Conservation (phyloP, 2,329 filamentous ascomycete genomes). For the Cladophialophora bantiana region DNA sequence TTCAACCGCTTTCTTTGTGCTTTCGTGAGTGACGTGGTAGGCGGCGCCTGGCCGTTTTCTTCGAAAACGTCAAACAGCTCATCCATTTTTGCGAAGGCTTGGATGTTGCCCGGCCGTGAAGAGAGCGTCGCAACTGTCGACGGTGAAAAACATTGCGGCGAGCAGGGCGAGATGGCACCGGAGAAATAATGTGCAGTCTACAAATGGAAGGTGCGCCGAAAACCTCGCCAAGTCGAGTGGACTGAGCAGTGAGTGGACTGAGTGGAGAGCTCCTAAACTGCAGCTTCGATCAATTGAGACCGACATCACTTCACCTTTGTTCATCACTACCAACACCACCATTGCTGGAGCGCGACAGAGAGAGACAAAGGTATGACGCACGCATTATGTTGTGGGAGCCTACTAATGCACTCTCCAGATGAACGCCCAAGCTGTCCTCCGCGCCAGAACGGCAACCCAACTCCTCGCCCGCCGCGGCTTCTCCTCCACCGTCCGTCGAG, state of each 20-base stretch:
- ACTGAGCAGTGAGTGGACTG: not conserved
- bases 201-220: constrained; percentile 13
- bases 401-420: constrained; percentile 65
- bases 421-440: constrained; percentile 72
- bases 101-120: not conserved
- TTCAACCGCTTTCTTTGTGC: constrained; percentile 75
- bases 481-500: constrained; percentile 77
- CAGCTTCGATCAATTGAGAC: constrained; percentile 9
- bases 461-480: constrained; percentile 89
- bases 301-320: constrained; percentile 15
- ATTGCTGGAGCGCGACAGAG: constrained; percentile 7
- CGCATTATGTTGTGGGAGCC: not conserved
- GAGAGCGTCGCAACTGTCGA: constrained; percentile 11
- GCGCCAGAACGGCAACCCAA: constrained; percentile 68
- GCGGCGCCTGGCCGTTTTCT: constrained; percentile 62
- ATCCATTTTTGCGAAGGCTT: constrained; percentile 62
- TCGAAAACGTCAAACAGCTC: constrained; percentile 86
- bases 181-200: not conserved
- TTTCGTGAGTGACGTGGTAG: constrained; percentile 35
- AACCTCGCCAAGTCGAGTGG: not conserved
- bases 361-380: constrained; percentile 7
- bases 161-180: not conserved
- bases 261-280: not conserved
- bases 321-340: constrained; percentile 2
- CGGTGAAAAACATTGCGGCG: constrained; percentile 12